Percentiles rank a stretch among this genome's conserved stretches.
phyloP scores from a whole-genome alignment of 1,139 yeast species.

The Pneumocystis sp. region DNA sequence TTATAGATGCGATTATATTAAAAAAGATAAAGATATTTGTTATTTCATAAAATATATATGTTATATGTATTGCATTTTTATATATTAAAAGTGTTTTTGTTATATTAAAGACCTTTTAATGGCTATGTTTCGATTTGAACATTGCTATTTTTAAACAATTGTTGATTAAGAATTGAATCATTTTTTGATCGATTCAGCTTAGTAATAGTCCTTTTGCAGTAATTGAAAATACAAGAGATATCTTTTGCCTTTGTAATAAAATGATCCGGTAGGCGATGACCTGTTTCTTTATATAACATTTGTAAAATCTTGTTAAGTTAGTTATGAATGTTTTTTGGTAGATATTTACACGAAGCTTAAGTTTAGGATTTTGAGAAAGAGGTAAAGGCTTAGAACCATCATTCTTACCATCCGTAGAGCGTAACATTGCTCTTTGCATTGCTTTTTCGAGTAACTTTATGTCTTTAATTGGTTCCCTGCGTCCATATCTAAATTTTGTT shows the following conservation, averaged over 20 bases:
- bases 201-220: not conserved
- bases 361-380: not conserved
- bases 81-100: not conserved
- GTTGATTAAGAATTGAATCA: not conserved
- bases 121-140: not conserved
- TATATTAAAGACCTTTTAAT: not conserved
- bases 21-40: no score
- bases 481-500: not conserved
- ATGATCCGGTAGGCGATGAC: not conserved
- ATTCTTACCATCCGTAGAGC: not conserved
- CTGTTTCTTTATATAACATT: not conserved
- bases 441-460: not conserved
- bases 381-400: not conserved
- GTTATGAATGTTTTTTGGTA: not conserved
- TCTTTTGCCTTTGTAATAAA: not conserved
- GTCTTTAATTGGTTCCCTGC: not conserved
- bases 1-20: no score
- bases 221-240: not conserved
- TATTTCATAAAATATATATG: no score
- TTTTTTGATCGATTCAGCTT: not conserved
- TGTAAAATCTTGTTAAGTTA: not conserved
- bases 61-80: not conserved
- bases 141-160: not conserved
- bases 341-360: not conserved
- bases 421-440: not conserved